Evolutionary conservation across 1,284 basidiomycete species (phyloP).

Genomic region (Moniliella sp.): DNA sequence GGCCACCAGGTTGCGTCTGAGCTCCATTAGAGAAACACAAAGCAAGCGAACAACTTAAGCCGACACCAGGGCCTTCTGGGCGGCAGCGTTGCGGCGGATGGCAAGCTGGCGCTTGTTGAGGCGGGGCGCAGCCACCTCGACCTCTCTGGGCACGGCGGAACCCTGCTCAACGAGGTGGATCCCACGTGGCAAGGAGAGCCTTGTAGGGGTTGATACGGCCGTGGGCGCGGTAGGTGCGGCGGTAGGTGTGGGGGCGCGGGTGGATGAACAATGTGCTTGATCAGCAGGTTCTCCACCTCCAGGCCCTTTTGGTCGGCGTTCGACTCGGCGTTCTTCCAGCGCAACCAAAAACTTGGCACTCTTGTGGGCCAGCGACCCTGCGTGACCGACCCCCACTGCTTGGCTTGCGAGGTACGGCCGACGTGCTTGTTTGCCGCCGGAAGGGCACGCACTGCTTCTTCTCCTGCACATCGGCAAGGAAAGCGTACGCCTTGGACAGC

Average conservation of each 20-base stretch:
- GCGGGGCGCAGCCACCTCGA: slow-evolving; percentile 10
- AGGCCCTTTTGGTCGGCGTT: slow-evolving; percentile 97
- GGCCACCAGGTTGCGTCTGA: too few relatives aligned
- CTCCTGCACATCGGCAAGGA: slow-evolving; percentile 80
- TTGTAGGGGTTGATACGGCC: slow-evolving; percentile 53
- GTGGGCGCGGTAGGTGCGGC: slow-evolving; percentile 96
- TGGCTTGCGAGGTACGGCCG: slow-evolving; percentile 87
- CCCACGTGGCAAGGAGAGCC: slow-evolving; percentile 84
- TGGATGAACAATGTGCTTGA: slow-evolving; percentile 96
- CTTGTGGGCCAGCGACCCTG: slow-evolving; percentile 94
- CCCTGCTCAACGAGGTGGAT: slow-evolving; percentile 30
- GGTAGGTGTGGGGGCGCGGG: slow-evolving; percentile 99
- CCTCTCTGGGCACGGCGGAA: slow-evolving; percentile 28
- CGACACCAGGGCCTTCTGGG: too few relatives aligned
- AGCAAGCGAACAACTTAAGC: too few relatives aligned
- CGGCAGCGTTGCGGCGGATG: slow-evolving; percentile 19
- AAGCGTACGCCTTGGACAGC: slow-evolving; percentile 81
- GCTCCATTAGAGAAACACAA: too few relatives aligned
- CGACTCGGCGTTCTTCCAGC: slow-evolving; percentile 91
- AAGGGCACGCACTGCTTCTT: slow-evolving; percentile 95
- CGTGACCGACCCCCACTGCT: slow-evolving; percentile 54
- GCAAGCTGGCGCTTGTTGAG: slow-evolving; percentile 32
- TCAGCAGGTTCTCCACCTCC: slow-evolving; percentile 67
- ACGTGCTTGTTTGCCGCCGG: slow-evolving; percentile 87
- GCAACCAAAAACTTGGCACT: slow-evolving; percentile 84